Evolutionary conservation across 2,329 filamentous ascomycete species (phyloP).

Genomic region (Calonectria pseudoturangicola): DNA sequence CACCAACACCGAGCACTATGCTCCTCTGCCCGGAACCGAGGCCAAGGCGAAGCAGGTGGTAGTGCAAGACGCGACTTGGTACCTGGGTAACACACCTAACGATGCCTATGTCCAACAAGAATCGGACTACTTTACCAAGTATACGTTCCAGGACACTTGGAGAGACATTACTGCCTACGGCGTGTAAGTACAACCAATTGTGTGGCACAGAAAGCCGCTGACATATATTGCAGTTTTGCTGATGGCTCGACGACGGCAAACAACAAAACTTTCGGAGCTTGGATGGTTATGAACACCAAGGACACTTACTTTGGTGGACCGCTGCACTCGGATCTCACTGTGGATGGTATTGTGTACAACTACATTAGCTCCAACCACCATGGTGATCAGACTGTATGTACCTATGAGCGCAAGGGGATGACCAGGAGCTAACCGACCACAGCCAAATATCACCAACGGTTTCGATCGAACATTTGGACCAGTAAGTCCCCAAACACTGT

Average conservation of each 20-base stretch:
- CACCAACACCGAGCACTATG: slow-evolving; percentile 73
- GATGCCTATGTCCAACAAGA: slow-evolving; percentile 74
- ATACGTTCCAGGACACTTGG: slow-evolving; percentile 77
- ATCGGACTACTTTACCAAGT: slow-evolving; percentile 80
- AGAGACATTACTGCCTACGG: slow-evolving; percentile 75
- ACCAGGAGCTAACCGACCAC: slow-evolving; percentile 27
- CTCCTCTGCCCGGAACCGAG: slow-evolving; percentile 64
- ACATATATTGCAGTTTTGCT: slow-evolving; percentile 52
- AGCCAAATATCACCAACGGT: slow-evolving; percentile 77
- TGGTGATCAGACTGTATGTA: slow-evolving; percentile 70
- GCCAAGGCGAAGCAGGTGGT: slow-evolving; percentile 64
- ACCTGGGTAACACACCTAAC: slow-evolving; percentile 71
- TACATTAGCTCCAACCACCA: slow-evolving; percentile 79
- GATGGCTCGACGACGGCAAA: slow-evolving; percentile 65
- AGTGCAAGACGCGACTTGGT: slow-evolving; percentile 80
- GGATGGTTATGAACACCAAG: slow-evolving; percentile 79
- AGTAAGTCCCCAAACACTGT: slow-evolving; percentile 40
- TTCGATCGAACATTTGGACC: slow-evolving; percentile 81
- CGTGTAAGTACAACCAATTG: slow-evolving; percentile 52
- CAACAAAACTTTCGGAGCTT: slow-evolving; percentile 74
- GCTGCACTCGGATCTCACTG: slow-evolving; percentile 76
- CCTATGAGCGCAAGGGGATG: accelerated
- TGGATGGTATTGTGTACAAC: slow-evolving; percentile 80
- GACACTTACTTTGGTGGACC: slow-evolving; percentile 79
- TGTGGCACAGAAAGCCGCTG: slow-evolving; percentile 7